Evolutionary conservation across 306 rosid species (phyloP), one percentile per base, ranked within the genome.

Genomic region (Coriaria nepalensis): DNA sequence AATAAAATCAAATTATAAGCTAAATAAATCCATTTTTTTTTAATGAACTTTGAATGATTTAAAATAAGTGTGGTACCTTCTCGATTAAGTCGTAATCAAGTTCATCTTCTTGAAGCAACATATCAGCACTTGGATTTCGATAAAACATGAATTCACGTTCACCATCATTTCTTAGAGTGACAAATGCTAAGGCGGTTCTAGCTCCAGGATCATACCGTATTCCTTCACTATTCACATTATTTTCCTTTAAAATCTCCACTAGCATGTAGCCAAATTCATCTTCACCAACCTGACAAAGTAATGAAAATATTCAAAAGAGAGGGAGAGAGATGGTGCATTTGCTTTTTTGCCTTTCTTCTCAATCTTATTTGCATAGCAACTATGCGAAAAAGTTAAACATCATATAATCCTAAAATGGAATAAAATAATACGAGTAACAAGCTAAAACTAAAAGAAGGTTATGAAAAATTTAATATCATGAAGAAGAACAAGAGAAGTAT

Each of bases 191-290:
- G 55, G 97, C 95, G 37, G 97, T 90, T 33, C 97, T 80, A 38
- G 95, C 97, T 50, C 82, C 87, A 47, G 94, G 76, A 74, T 90
- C 97, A 64, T 84, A 90, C 55, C 80, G 79, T 82, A 84, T 47
- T 64, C 95, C 97, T 73, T 80, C 73, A 53, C 13, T 73, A 74
- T 75, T 79, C 58, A 90, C 97, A 56, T 79, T 90, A 62, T 81
- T 84, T 58, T 90, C 82, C 78, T 81, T 84, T 43, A 90, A 69
- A 64, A 84, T 81, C 67, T 84, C 71, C 10, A 81, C 84, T 57
- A 90, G 97, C 95, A 90, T 90, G 76, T 90, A 84, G 32, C 95
- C 97, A 61, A 90, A 90, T 68, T 90, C 97, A 73, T 90, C 97
- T 55, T 82, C 94, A 47, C 97, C 97, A 35, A 90, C 95, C 97